phyloP scores from a whole-genome alignment of 2,329 filamentous ascomycete genomes.

The Trichophyton schoenleinii region DNA sequence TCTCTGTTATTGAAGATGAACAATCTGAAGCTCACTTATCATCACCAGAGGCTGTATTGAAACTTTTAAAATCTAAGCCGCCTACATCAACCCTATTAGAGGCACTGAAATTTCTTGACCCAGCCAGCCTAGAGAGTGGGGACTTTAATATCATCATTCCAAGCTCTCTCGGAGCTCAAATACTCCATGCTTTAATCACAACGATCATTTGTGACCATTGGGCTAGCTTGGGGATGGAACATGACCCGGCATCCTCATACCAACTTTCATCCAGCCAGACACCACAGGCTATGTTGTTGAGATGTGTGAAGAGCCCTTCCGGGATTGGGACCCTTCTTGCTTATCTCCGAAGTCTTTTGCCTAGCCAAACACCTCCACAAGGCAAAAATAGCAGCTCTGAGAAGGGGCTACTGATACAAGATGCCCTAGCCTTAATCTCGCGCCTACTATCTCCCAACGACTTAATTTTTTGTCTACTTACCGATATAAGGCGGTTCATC shows the following conservation, averaged over 20 bases:
- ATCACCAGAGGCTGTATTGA: conserved; percentile 22
- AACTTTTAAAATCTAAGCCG: conserved; percentile 31
- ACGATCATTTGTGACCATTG: conserved; percentile 75
- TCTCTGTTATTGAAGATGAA: neutral
- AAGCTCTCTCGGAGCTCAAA: conserved; percentile 56
- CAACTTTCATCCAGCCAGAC: conserved; percentile 12
- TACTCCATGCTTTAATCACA: conserved; percentile 61
- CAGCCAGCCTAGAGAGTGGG: conserved; percentile 17
- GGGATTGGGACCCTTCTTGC: conserved; percentile 66
- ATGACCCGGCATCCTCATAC: conserved; percentile 22
- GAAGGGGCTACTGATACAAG: conserved; percentile 22
- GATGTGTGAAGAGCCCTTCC: conserved; percentile 57
- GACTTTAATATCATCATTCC: conserved; percentile 49
- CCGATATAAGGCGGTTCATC: conserved; percentile 31
- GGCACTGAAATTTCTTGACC: conserved; percentile 26
- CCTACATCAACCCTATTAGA: conserved; percentile 22
- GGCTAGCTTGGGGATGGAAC: conserved; percentile 42
- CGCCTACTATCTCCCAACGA: conserved; percentile 33
- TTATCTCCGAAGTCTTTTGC: conserved; percentile 51
- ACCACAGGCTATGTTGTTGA: conserved; percentile 40
- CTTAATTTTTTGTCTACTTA: conserved; percentile 34
- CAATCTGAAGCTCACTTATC: conserved; percentile 6
- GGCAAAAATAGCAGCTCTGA: conserved; percentile 24
- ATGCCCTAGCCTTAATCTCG: conserved; percentile 27
- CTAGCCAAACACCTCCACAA: conserved; percentile 16